Percentiles rank a stretch among this genome's conserved stretches.
Conservation (phyloP, 441 rosid species). For the Pelargonium myrrhifolium region DNA sequence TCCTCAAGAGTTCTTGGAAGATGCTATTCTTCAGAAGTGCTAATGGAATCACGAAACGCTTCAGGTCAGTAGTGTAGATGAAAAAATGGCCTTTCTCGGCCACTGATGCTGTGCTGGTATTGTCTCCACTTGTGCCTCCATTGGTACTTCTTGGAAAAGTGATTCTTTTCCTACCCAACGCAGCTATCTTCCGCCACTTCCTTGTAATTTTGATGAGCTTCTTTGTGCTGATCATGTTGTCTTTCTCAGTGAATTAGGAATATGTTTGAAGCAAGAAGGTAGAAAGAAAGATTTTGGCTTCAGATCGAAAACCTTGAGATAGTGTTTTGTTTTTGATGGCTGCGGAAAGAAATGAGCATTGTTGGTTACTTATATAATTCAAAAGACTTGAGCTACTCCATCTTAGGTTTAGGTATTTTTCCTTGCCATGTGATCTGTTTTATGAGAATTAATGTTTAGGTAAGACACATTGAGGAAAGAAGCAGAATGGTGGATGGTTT, state of each 20-base stretch:
- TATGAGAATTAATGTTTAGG: background rate
- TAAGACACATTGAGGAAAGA: too few species aligned
- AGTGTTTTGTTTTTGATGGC: background rate
- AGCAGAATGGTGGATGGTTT: too few species aligned
- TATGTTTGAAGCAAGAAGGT: too few species aligned
- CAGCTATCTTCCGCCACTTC: conserved; percentile 30
- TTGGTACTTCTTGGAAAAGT: conserved; percentile 4
- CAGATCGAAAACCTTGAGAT: too few species aligned
- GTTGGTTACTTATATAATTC: background rate
- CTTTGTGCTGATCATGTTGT: conserved; percentile 28
- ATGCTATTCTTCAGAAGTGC: background rate
- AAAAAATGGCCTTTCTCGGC: conserved; percentile 8
- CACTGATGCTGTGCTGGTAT: background rate
- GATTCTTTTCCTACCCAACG: background rate
- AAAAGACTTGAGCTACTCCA: too few species aligned
- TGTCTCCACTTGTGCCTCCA: background rate
- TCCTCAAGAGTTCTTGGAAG: conserved; percentile 8
- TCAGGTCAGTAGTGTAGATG: conserved; percentile 4
- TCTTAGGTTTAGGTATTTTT: background rate
- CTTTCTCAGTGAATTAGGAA: too few species aligned
- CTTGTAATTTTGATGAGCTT: conserved; percentile 31
- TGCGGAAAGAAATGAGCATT: background rate
- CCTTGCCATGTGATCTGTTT: background rate
- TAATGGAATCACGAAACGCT: conserved; percentile 9
- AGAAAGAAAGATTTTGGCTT: too few species aligned